These are phyloP conservation scores for Shiraia bambusicola DNA, from an alignment of 2,329 filamentous ascomycete genomes.

Conservation along the genomic window DNA sequence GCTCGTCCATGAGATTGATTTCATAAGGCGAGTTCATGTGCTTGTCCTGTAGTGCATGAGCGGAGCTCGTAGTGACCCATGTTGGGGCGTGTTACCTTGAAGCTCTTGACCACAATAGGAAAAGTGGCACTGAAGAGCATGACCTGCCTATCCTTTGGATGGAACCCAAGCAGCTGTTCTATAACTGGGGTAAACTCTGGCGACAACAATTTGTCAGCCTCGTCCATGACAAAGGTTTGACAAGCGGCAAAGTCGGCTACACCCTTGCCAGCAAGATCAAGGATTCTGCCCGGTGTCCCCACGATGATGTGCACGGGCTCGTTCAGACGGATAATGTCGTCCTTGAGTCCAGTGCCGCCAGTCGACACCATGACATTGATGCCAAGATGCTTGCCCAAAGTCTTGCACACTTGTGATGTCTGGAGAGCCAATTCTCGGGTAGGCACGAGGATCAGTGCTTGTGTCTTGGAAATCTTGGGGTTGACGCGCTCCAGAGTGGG, in stretches of 20 bases:
- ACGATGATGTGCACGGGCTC: slow-evolving; percentile 97
- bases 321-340: slow-evolving; percentile 93
- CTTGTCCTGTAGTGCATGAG: slow-evolving; percentile 64
- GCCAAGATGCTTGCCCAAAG: slow-evolving; percentile 91
- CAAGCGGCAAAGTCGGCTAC: slow-evolving; percentile 96
- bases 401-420: slow-evolving; percentile 99
- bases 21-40: slow-evolving; percentile 97
- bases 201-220: slow-evolving; percentile 96
- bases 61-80: neutral
- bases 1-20: slow-evolving; percentile 99
- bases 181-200: slow-evolving; percentile 97
- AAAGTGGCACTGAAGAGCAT: slow-evolving; percentile 99
- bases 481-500: slow-evolving; percentile 94
- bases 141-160: slow-evolving; percentile 95
- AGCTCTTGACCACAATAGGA: slow-evolving; percentile 93
- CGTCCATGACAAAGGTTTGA: slow-evolving; percentile 98
- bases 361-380: slow-evolving; percentile 99
- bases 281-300: slow-evolving; percentile 92
- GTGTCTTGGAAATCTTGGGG: slow-evolving; percentile 92
- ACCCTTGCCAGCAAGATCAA: slow-evolving; percentile 93
- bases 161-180: slow-evolving; percentile 91
- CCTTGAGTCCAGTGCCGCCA: slow-evolving; percentile 88
- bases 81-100: slow-evolving; percentile 59
- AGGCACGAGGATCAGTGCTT: slow-evolving; percentile 93
- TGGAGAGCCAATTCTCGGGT: slow-evolving; percentile 96